Evolutionary conservation across 345 rosid species (phyloP).

Genomic region (Angophora floribunda): DNA sequence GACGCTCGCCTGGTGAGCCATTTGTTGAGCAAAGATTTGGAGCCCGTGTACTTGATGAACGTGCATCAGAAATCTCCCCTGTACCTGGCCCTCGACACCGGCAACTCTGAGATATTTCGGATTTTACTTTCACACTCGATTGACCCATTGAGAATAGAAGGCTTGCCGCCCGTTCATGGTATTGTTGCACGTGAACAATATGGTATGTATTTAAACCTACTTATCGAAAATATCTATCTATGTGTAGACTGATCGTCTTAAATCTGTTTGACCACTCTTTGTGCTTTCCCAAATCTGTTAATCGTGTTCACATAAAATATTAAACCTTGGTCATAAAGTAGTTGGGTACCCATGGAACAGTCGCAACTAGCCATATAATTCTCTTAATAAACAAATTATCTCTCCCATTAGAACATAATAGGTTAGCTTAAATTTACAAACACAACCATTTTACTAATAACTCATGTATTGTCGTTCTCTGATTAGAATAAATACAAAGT

Average conservation of each 20-base stretch:
- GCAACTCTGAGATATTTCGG: rapidly evolving
- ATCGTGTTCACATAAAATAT: background rate
- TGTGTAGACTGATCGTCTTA: rapidly evolving
- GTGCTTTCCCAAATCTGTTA: background rate
- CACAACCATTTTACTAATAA: too few species aligned
- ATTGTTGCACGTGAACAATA: rapidly evolving
- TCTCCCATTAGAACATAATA: background rate
- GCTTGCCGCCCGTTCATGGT: background rate
- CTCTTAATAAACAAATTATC: too few species aligned
- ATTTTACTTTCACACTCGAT: rapidly evolving
- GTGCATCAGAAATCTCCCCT: background rate
- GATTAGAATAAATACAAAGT: too few species aligned
- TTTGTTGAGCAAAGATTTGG: background rate
- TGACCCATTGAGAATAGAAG: background rate
- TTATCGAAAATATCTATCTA: background rate
- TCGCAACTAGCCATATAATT: background rate
- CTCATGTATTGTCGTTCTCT: too few species aligned
- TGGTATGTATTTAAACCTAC: background rate
- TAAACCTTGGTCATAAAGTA: background rate
- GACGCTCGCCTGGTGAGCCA: rapidly evolving
- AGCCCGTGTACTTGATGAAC: background rate
- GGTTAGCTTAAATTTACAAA: background rate
- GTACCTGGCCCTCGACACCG: background rate
- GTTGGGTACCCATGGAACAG: background rate
- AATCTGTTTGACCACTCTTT: background rate